A percentile compares a stretch with the other conserved stretches of the same genome.
Evolutionary conservation across 2,329 filamentous ascomycete species (phyloP).

Genomic region (Moelleriella libera): DNA sequence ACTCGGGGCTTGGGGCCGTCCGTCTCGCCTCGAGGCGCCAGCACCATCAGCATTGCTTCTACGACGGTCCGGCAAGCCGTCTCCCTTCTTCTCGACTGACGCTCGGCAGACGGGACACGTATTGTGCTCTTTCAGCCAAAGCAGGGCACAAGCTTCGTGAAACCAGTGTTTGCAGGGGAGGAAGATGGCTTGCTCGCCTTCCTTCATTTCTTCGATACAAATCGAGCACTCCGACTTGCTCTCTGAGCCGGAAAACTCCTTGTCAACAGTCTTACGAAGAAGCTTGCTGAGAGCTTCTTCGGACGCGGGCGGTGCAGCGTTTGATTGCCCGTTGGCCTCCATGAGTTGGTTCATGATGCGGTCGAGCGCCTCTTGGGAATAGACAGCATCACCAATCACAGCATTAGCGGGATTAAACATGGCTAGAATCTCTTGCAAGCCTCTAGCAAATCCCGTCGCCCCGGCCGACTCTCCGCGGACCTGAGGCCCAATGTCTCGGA

Average conservation of each 20-base stretch:
- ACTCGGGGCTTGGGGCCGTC: neutral
- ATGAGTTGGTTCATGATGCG: constrained; percentile 77
- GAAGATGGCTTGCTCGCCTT: constrained; percentile 59
- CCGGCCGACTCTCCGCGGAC: constrained; percentile 2
- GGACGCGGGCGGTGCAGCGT: constrained; percentile 70
- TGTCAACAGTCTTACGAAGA: constrained; percentile 55
- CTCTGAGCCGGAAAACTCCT: constrained; percentile 51
- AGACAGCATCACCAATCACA: constrained; percentile 66
- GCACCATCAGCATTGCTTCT: neutral
- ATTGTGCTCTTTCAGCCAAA: constrained; percentile 83
- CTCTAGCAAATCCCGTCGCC: constrained; percentile 15
- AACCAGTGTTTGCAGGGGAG: constrained; percentile 92
- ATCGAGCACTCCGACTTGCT: constrained; percentile 80
- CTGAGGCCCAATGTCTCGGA: constrained; percentile 25
- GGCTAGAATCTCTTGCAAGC: constrained; percentile 38
- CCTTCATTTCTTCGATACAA: constrained; percentile 73
- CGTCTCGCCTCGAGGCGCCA: neutral
- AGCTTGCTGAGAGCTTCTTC: constrained; percentile 60
- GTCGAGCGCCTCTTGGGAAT: constrained; percentile 81
- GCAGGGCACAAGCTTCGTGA: constrained; percentile 64
- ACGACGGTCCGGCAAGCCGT: constrained; percentile 3
- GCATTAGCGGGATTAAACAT: constrained; percentile 38
- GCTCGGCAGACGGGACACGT: constrained; percentile 76
- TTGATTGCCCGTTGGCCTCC: constrained; percentile 64
- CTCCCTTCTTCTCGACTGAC: constrained; percentile 29